These are phyloP conservation scores for Leucocoprinus birnbaumii DNA, from an alignment of 768 basidiomycete genomes.

Conservation along the genomic window DNA sequence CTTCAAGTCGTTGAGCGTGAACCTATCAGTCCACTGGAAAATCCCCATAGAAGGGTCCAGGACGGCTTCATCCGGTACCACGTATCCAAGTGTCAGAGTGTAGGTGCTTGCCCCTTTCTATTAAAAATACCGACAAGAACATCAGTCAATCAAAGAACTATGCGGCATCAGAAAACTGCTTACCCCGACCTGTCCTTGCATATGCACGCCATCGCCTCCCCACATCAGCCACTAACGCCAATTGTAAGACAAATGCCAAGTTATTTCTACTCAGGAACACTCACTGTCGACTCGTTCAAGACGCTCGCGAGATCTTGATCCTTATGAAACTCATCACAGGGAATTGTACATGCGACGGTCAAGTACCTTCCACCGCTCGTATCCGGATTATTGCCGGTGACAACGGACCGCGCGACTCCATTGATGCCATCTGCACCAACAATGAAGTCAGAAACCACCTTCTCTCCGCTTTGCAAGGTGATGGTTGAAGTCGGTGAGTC, in stretches of 20 bases:
- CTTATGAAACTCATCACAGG: constrained; percentile 24
- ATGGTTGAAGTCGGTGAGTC: constrained; percentile 31
- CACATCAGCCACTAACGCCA: constrained; percentile 31
- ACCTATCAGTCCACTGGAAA: constrained; percentile 26
- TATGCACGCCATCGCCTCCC: constrained; percentile 22
- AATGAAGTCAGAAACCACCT: constrained; percentile 46
- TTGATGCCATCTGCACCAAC: constrained; percentile 59
- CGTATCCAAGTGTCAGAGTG: constrained; percentile 23
- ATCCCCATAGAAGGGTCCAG: constrained; percentile 1
- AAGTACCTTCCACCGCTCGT: not conserved
- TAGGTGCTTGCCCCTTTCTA: constrained; percentile 26
- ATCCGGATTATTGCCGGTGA: constrained; percentile 20
- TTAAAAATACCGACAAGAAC: constrained; percentile 1
- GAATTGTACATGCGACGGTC: constrained; percentile 27
- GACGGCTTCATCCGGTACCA: not conserved
- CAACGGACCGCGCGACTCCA: constrained; percentile 33
- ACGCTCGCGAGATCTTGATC: constrained; percentile 30
- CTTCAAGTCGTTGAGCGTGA: constrained; percentile 29
- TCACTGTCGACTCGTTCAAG: constrained; percentile 25
- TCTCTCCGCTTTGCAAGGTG: constrained; percentile 38
- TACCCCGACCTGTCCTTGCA: constrained; percentile 1
- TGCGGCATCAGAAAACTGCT: not conserved
- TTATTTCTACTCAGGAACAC: constrained; percentile 11
- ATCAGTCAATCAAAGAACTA: too few species aligned
- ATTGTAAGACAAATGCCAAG: not conserved